phyloP scores from a whole-genome alignment of 2,329 filamentous ascomycete species.

The Aspergillus viridinutans region DNA sequence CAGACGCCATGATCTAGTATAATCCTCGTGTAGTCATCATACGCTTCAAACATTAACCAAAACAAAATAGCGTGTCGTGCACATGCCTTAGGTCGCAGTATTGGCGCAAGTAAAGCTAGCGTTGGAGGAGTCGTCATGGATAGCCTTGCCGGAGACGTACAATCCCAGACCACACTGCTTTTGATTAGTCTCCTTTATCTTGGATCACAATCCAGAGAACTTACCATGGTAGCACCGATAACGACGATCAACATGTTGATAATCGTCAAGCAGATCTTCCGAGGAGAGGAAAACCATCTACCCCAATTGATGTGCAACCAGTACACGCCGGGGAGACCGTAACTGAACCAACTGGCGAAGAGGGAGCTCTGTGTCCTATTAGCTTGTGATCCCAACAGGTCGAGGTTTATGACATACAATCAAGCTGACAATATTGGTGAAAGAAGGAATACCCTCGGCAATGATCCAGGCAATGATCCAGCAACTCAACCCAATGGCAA shows the following conservation, averaged over 20 bases:
- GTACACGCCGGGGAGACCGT: conserved; percentile 42
- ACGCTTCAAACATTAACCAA: background rate
- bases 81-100: conserved; percentile 17
- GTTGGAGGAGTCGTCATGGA: conserved; percentile 29
- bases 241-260: conserved; percentile 44
- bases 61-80: background rate
- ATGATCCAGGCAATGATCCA: conserved; percentile 64
- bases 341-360: conserved; percentile 64
- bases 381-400: background rate
- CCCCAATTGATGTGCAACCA: conserved; percentile 49
- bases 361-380: conserved; percentile 42
- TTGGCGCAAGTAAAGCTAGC: conserved; percentile 38
- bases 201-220: background rate
- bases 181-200: background rate
- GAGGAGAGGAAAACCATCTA: conserved; percentile 36
- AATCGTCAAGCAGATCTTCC: conserved; percentile 43
- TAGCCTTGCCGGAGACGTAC: conserved; percentile 35
- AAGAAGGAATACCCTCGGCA: conserved; percentile 65
- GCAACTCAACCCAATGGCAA: conserved; percentile 50
- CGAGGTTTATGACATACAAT: conserved; percentile 35
- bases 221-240: conserved; percentile 27
- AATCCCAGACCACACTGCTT: conserved; percentile 32
- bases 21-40: background rate
- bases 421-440: conserved; percentile 61
- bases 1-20: background rate